Conservation (phyloP, 768 basidiomycete species). For the Tephrocybe sp. region DNA sequence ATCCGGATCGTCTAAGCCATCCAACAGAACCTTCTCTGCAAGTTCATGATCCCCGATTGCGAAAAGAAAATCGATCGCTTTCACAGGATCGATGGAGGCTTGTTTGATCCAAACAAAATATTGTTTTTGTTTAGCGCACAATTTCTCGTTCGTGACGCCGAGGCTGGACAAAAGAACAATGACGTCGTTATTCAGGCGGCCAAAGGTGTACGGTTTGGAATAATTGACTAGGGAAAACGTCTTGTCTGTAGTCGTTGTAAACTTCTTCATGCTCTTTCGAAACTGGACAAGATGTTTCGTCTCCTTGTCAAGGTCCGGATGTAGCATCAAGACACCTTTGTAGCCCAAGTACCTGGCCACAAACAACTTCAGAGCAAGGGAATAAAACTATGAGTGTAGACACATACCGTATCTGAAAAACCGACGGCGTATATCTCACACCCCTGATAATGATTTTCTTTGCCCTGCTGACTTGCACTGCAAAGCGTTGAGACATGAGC, state of each 20-base stretch:
- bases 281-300: constrained; percentile 51
- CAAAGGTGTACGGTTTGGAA: constrained; percentile 62
- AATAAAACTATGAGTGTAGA: neutral
- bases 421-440: constrained; percentile 54
- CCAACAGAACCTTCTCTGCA: constrained; percentile 52
- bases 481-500: constrained; percentile 52
- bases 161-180: constrained; percentile 64
- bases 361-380: neutral
- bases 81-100: constrained; percentile 43
- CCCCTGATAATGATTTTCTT: constrained; percentile 57
- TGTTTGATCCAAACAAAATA: constrained; percentile 59
- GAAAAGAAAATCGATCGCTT: constrained; percentile 56
- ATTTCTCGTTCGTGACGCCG: constrained; percentile 51
- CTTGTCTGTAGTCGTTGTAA: constrained; percentile 48
- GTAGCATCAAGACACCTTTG: constrained; percentile 69
- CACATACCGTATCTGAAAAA: constrained; percentile 60
- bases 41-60: constrained; percentile 44
- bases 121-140: constrained; percentile 51
- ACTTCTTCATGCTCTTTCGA: constrained; percentile 70
- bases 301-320: constrained; percentile 52
- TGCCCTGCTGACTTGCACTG: constrained; percentile 46
- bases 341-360: constrained; percentile 61
- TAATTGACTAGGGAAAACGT: constrained; percentile 69
- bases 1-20: constrained; percentile 45
- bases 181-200: constrained; percentile 67